phyloP scores from a whole-genome alignment of 2,329 filamentous ascomycete species.

The Beauveria caledonica region DNA sequence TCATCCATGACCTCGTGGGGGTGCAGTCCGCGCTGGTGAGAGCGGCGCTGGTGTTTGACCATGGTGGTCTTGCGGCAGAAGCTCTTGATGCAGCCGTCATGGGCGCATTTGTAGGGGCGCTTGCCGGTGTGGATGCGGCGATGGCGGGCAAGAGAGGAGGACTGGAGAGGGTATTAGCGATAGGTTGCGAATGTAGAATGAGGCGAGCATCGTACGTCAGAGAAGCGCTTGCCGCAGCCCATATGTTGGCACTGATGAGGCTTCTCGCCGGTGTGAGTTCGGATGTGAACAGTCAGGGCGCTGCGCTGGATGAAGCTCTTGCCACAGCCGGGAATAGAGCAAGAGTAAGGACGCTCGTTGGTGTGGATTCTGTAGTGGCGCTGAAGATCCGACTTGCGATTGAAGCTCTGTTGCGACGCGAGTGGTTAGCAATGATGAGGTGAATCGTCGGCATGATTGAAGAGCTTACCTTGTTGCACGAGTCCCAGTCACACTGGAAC shows the following conservation, averaged over 20 bases:
- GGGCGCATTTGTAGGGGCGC: slow-evolving; percentile 55
- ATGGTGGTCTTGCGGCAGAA: slow-evolving; percentile 67
- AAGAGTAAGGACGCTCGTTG: slow-evolving; percentile 60
- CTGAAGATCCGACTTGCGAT: slow-evolving; percentile 62
- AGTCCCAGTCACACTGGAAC: slow-evolving; percentile 56
- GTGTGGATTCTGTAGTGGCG: slow-evolving; percentile 65
- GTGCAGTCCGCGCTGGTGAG: slow-evolving; percentile 51
- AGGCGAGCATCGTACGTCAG: slow-evolving; percentile 46
- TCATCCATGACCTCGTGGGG: slow-evolving; percentile 46
- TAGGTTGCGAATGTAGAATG: background rate
- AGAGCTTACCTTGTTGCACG: slow-evolving; percentile 49
- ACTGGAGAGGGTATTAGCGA: slow-evolving; percentile 31
- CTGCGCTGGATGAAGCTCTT: slow-evolving; percentile 67
- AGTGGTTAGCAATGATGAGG: background rate
- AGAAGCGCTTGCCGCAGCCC: slow-evolving; percentile 61
- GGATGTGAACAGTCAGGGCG: slow-evolving; percentile 61
- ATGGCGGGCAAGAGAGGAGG: slow-evolving; percentile 57
- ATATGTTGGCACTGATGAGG: slow-evolving; percentile 59
- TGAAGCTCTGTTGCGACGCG: slow-evolving; percentile 51
- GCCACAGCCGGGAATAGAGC: slow-evolving; percentile 50
- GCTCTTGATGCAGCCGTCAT: slow-evolving; percentile 56
- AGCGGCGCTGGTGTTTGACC: slow-evolving; percentile 58
- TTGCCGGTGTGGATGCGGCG: slow-evolving; percentile 59
- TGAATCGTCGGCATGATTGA: background rate
- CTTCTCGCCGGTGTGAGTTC: slow-evolving; percentile 65